Base-by-base conservation (phyloP, 83 land plant species). In the Picea engelmannii region DNA sequence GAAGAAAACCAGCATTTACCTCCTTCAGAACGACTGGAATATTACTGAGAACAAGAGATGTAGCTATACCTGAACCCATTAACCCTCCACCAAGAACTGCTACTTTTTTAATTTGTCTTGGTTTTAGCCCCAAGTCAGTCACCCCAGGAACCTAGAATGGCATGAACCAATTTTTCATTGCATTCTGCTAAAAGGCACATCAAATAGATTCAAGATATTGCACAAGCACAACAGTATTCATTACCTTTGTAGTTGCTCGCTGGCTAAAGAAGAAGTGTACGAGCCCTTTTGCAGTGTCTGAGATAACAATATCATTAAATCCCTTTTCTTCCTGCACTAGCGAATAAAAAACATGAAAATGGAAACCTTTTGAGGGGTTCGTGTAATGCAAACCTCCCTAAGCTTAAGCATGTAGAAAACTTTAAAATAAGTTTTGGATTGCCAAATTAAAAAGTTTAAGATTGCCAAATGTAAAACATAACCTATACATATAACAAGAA, bases 51-150 rank as follows among this genome's bases (percentile, higher is more conserved):
- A 94, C 84, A 63, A 94, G 84, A 47, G 99, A 93, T 10, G 99
- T 96, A 35, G 95, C 96, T 73, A 97, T 97, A 44, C 99, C 98
- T 65, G 99, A 91, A 67, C 99, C 98, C 98, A 95, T 97, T 35
- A 95, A 87, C 25, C 99, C 99, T 75, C 98, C 97, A 81, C 99
- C 99, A 82, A 97, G 89, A 15, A 97, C 93, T 58, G 94, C 99
- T 79, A 91, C 95, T 76, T 90, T 93, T 81, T 86, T 91, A 20
- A 95, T 85, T 12, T 68, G 58, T 73, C 89, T 87, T 78, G 99
- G 91, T 80, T 91, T 97, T 21, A 94, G 87, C 15, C 96, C 96
- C 63, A 89, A 42, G 82, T 95, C 95, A 73, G 95, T 97, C 6
- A 95, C 93, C 65, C 89, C 90, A 52, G 95, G 96, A 7, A 97